Conservation (phyloP, 345 rosid genomes). For the Camelina laxa region DNA sequence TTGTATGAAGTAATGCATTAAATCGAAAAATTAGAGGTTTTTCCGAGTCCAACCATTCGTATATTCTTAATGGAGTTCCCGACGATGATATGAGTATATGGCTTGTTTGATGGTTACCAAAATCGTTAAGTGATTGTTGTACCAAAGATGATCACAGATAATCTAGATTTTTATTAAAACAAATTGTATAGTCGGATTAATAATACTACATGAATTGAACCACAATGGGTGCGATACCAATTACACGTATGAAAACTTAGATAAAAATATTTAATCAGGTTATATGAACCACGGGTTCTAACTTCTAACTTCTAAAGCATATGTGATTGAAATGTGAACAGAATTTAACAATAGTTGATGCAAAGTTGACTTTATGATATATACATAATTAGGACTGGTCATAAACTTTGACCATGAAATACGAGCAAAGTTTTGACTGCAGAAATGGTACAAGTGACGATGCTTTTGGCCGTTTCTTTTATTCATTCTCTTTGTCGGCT, state of each 20-base stretch:
- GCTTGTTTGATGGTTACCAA: background rate
- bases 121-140: background rate
- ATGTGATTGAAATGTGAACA: constrained; percentile 27
- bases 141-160: background rate
- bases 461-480: constrained; percentile 12
- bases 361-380: constrained; percentile 32
- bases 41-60: background rate
- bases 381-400: constrained; percentile 13
- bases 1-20: background rate
- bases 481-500: constrained; percentile 9
- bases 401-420: constrained; percentile 27
- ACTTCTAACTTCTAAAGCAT: background rate
- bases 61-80: background rate
- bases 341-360: constrained; percentile 17
- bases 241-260: background rate
- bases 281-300: background rate
- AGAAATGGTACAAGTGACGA: constrained; percentile 18
- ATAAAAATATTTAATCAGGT: background rate
- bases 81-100: background rate
- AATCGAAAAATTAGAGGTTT: background rate
- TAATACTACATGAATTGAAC: background rate
- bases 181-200: background rate
- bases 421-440: constrained; percentile 17
- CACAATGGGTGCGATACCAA: background rate
- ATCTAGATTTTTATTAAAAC: background rate